These are phyloP conservation scores for Aschersonia sp. DNA, from an alignment of 2,329 filamentous ascomycete species.

Conservation along the genomic window DNA sequence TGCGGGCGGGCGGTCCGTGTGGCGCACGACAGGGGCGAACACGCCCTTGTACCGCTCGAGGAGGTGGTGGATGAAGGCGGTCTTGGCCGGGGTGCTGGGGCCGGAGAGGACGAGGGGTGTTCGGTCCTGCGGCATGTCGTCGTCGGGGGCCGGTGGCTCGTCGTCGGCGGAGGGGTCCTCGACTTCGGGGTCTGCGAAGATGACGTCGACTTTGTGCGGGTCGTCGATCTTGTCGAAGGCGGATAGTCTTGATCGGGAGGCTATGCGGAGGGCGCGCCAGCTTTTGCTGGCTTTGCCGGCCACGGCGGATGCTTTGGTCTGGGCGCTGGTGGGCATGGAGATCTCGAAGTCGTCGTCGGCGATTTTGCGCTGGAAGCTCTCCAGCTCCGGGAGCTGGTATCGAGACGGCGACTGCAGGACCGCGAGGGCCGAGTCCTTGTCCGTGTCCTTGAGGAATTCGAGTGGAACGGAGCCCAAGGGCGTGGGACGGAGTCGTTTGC, in stretches of 20 bases:
- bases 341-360: slow-evolving; percentile 73
- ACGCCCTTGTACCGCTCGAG: slow-evolving; percentile 48
- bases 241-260: slow-evolving; percentile 57
- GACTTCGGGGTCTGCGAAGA: slow-evolving; percentile 37
- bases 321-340: slow-evolving; percentile 57
- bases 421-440: slow-evolving; percentile 39
- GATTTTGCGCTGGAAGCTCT: slow-evolving; percentile 59
- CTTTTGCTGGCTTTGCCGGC: slow-evolving; percentile 76
- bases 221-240: slow-evolving; percentile 82
- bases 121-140: slow-evolving; percentile 30
- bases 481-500: slow-evolving; percentile 53
- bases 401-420: slow-evolving; percentile 52
- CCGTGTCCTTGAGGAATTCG: slow-evolving; percentile 51
- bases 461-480: slow-evolving; percentile 64
- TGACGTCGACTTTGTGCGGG: slow-evolving; percentile 50
- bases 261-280: slow-evolving; percentile 78
- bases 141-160: slow-evolving; percentile 13
- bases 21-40: slow-evolving; percentile 43
- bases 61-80: slow-evolving; percentile 47
- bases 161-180: slow-evolving; percentile 17
- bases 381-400: slow-evolving; percentile 54
- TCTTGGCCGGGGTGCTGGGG: slow-evolving; percentile 46
- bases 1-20: slow-evolving; percentile 36
- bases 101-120: slow-evolving; percentile 54
- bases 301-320: slow-evolving; percentile 38